Evolutionary conservation across 129 eudicot species (phyloP).

Genomic region (Arctium lappa): DNA sequence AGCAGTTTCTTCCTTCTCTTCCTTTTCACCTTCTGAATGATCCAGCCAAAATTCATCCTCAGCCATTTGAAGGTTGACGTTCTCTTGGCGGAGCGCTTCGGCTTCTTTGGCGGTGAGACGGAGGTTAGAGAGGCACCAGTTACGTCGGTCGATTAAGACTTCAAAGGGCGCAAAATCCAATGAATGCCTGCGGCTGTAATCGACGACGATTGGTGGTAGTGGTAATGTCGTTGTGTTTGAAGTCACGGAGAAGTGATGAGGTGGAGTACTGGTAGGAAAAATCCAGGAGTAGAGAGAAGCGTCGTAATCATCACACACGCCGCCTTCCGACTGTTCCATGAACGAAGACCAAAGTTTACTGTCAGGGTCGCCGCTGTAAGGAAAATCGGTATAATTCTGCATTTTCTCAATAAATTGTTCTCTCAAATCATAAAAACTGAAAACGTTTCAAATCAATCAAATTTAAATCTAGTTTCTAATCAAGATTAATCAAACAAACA

Average conservation of each 20-base stretch:
- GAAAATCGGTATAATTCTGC: constrained; percentile 49
- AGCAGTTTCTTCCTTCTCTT: too few species aligned
- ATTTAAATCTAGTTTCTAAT: too few species aligned
- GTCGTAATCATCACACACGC: constrained; percentile 24
- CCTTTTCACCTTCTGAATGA: too few species aligned
- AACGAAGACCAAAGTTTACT: constrained; percentile 30
- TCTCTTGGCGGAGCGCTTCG: constrained; percentile 82
- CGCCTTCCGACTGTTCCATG: constrained; percentile 31
- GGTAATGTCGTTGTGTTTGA: constrained; percentile 16
- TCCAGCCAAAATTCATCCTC: too few species aligned
- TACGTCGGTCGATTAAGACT: constrained; percentile 51
- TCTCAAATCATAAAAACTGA: too few species aligned
- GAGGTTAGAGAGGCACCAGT: constrained; percentile 55
- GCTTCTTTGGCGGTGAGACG: constrained; percentile 51
- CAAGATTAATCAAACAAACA: too few species aligned
- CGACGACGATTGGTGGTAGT: constrained; percentile 21
- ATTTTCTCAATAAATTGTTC: constrained; percentile 26
- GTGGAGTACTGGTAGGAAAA: constrained; percentile 28
- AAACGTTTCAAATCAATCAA: too few species aligned
- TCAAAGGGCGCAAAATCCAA: constrained; percentile 45
- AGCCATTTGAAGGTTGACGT: constrained; percentile 65
- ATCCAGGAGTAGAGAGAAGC: constrained; percentile 38
- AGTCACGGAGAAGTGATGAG: constrained; percentile 18
- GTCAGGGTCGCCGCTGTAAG: constrained; percentile 26
- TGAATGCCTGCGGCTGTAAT: constrained; percentile 25